phyloP scores from a whole-genome alignment of 1,139 yeast species.

The Kurtzmaniella natalensis region DNA sequence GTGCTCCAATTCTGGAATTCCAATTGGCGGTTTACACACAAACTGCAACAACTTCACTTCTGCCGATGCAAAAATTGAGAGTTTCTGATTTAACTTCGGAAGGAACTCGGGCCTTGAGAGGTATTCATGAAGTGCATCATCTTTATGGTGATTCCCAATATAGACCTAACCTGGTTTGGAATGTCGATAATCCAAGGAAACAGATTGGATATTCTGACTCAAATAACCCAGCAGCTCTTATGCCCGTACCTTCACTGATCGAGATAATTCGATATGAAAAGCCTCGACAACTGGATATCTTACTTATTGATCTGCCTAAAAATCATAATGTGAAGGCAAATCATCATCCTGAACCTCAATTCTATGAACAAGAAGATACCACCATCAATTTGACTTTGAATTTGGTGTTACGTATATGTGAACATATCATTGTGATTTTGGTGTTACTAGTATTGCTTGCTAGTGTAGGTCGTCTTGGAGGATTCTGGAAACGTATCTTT shows the following conservation, averaged over 20 bases:
- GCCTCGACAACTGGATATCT: conserved; percentile 1
- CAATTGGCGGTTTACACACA: conserved; percentile 30
- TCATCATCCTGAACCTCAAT: conserved; percentile 5
- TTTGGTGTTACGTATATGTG: conserved; percentile 34
- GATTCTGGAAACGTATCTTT: conserved; percentile 14
- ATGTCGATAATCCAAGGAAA: conserved; percentile 12
- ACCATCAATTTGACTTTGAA: conserved; percentile 10
- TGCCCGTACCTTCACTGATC: conserved; percentile 18
- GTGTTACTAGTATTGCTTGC: conserved; percentile 23
- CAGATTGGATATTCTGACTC: conserved; percentile 25
- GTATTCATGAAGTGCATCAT: conserved; percentile 46
- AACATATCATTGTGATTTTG: conserved; percentile 45
- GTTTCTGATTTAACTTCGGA: conserved; percentile 7
- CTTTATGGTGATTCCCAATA: conserved; percentile 30
- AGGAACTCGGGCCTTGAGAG: conserved; percentile 39
- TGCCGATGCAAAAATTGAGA: conserved; percentile 6
- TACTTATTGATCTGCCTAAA: neutral
- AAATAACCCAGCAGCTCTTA: neutral
- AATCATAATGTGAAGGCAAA: conserved; percentile 1
- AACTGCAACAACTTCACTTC: neutral
- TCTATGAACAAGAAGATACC: conserved; percentile 7
- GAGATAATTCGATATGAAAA: conserved; percentile 3
- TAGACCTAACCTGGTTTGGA: conserved; percentile 35
- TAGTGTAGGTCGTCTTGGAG: conserved; percentile 36
- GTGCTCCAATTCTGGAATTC: conserved; percentile 69